Evolutionary conservation across 108 stramenopile genomes (phyloP).

Genomic region (Nannochloropsis salina): DNA sequence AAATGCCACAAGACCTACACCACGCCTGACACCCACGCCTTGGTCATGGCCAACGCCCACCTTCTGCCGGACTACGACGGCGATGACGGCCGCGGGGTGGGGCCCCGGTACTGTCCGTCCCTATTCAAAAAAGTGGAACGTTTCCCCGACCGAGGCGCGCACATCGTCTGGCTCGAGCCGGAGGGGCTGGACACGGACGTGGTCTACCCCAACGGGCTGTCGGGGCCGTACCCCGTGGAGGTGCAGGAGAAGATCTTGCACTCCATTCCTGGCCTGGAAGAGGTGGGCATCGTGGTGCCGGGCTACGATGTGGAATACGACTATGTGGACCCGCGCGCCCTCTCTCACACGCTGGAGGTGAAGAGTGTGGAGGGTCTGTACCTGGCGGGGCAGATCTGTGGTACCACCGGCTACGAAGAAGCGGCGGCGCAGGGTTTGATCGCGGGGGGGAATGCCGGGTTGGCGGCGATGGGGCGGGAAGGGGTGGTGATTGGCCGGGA

Average conservation of each 20-base stretch:
- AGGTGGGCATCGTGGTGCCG: constrained; percentile 81
- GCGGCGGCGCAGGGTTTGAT: constrained; percentile 92
- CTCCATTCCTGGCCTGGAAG: constrained; percentile 72
- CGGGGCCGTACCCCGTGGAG: constrained; percentile 80
- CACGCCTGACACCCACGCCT: constrained; percentile 60
- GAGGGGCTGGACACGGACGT: constrained; percentile 88
- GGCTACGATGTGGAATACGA: constrained; percentile 92
- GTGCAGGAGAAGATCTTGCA: constrained; percentile 78
- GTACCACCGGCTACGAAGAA: constrained; percentile 98
- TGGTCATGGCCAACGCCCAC: constrained; percentile 79
- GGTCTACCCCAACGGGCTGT: constrained; percentile 96
- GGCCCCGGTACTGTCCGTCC: constrained; percentile 91
- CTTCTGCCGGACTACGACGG: constrained; percentile 81
- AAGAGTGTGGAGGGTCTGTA: constrained; percentile 79
- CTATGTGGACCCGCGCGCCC: constrained; percentile 83
- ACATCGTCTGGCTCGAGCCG: constrained; percentile 94
- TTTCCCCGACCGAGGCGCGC: constrained; percentile 80
- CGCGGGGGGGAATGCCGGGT: constrained; percentile 85
- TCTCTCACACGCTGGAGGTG: constrained; percentile 83
- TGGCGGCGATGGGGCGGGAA: constrained; percentile 42
- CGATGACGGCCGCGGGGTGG: constrained; percentile 76
- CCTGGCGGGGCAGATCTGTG: constrained; percentile 95
- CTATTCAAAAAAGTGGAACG: constrained; percentile 75
- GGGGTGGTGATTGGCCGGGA: constrained; percentile 85
- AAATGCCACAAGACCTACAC: constrained; percentile 52